These are phyloP conservation scores for Fagopyrum homotropicum DNA, from an alignment of 148 eudicot genomes.

Conservation along the genomic window DNA sequence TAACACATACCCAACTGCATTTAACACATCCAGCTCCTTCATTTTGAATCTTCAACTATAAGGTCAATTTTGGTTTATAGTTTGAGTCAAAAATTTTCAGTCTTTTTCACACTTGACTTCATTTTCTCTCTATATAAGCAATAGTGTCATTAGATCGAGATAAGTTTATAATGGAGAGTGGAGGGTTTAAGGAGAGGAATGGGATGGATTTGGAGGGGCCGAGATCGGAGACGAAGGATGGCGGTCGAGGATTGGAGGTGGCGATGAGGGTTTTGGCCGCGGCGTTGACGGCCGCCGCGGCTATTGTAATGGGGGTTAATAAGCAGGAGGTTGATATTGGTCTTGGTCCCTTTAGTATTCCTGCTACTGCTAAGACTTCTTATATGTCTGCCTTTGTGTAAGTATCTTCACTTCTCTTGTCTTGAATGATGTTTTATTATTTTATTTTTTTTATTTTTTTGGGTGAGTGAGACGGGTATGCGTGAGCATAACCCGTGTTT, in stretches of 20 bases:
- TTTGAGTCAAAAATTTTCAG: background rate
- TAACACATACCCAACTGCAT: constrained; percentile 6
- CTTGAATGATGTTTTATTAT: background rate
- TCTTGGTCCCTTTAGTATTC: constrained; percentile 49
- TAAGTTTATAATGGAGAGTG: background rate
- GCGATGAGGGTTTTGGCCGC: constrained; percentile 44
- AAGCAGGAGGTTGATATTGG: constrained; percentile 48
- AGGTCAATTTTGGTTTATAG: background rate
- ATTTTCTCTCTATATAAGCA: background rate
- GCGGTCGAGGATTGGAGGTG: constrained; percentile 22
- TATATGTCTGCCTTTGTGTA: constrained; percentile 76
- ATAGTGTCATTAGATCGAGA: background rate
- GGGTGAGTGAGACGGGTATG: background rate
- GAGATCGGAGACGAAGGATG: background rate
- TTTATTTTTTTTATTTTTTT: background rate
- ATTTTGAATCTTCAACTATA: background rate
- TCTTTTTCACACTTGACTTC: background rate
- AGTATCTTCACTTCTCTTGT: background rate
- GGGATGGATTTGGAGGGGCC: constrained; percentile 1
- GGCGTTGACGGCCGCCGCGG: constrained; percentile 42
- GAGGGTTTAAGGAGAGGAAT: background rate
- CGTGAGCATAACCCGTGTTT: no score
- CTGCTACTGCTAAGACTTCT: constrained; percentile 48
- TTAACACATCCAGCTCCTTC: background rate
- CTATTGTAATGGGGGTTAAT: constrained; percentile 52